Conservation (phyloP, 345 rosid species). For the Eucalyptus shirleyi region DNA sequence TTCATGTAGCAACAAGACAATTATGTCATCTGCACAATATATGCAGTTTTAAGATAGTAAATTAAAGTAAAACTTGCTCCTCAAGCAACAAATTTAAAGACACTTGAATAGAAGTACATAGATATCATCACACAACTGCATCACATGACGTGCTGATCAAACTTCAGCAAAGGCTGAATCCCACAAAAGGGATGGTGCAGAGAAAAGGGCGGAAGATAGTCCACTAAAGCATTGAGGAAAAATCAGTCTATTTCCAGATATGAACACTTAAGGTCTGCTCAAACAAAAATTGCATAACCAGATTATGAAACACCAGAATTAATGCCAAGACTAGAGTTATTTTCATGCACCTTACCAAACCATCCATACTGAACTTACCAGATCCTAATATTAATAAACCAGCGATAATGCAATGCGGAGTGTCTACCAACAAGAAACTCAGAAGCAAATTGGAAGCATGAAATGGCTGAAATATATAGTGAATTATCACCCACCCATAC, state of each 20-base stretch:
- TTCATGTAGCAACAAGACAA: neutral
- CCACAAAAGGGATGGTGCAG: neutral
- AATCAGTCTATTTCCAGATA: neutral
- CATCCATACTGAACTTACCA: neutral
- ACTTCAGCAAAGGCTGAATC: neutral
- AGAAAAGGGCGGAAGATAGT: neutral
- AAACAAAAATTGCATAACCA: neutral
- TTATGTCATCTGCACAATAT: neutral
- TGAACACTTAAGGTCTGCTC: neutral
- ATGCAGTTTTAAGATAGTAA: neutral
- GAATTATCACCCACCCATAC: slow-evolving; percentile 57
- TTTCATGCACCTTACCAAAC: neutral
- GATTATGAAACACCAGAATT: neutral
- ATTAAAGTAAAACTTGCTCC: neutral
- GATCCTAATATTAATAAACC: neutral
- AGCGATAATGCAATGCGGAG: neutral
- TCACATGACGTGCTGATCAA: neutral
- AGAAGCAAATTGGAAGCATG: neutral
- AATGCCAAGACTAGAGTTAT: neutral
- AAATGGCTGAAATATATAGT: neutral
- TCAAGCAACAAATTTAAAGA: neutral
- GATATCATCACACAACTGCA: neutral
- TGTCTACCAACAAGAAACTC: neutral
- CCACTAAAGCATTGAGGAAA: neutral
- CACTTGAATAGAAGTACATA: neutral